Evolutionary conservation across 345 rosid species (phyloP).

Genomic region (Crucihimalaya himalaica): DNA sequence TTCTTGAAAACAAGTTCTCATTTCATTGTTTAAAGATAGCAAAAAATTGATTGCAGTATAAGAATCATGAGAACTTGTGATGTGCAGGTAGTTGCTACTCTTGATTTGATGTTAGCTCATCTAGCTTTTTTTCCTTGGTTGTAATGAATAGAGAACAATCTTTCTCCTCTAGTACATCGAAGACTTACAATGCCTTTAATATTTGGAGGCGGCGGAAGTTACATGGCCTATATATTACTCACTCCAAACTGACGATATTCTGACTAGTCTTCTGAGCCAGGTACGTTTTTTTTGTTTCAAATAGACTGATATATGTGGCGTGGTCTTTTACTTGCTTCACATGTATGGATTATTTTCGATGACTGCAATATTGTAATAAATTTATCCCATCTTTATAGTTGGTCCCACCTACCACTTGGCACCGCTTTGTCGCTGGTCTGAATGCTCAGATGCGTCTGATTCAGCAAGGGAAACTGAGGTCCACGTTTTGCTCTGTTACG

Average conservation of each 20-base stretch:
- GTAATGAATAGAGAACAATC: conserved; percentile 89
- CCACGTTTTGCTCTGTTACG: conserved; percentile 63
- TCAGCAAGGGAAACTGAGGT: conserved; percentile 62
- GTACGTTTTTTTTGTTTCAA: conserved; percentile 43
- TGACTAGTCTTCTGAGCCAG: conserved; percentile 90
- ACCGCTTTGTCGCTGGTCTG: conserved; percentile 88
- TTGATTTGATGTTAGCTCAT: conserved; percentile 87
- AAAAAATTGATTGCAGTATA: neutral
- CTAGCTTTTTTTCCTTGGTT: conserved; percentile 88
- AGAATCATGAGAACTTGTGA: neutral
- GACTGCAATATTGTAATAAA: neutral
- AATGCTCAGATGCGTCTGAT: conserved; percentile 89
- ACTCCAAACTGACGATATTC: conserved; percentile 78
- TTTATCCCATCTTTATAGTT: conserved; percentile 47
- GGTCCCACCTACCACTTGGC: conserved; percentile 91
- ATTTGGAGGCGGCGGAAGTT: conserved; percentile 94
- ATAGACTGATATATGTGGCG: neutral
- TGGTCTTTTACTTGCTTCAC: neutral
- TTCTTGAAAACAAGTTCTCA: neutral
- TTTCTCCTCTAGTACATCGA: conserved; percentile 75
- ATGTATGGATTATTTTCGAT: neutral
- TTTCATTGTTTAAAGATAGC: neutral
- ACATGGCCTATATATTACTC: conserved; percentile 85
- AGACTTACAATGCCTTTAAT: conserved; percentile 75
- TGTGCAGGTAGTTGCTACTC: conserved; percentile 77